phyloP scores from a whole-genome alignment of 1,284 basidiomycete genomes.

The Melampsora americana region DNA sequence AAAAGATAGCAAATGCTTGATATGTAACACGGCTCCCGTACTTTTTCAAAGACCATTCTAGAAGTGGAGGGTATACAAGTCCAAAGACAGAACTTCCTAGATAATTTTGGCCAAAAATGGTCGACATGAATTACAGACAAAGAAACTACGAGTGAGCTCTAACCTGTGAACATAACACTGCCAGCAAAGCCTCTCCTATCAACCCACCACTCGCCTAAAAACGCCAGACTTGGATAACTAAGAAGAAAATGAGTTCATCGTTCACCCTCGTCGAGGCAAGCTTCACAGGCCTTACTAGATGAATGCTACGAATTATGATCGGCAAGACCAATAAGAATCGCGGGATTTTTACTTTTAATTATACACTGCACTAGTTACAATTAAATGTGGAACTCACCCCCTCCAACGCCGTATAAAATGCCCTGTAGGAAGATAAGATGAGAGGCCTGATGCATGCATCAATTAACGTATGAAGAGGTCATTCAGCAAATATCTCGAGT shows the following conservation, averaged over 20 bases:
- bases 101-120: background rate
- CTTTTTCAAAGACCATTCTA: constrained; percentile 36
- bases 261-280: too few species aligned
- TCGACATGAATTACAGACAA: background rate
- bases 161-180: constrained; percentile 30
- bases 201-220: constrained; percentile 36
- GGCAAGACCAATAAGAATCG: background rate
- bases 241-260: background rate
- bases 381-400: background rate
- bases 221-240: constrained; percentile 25
- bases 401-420: constrained; percentile 20
- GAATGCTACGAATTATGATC: background rate
- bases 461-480: background rate
- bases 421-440: constrained; percentile 21
- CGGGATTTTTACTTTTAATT: background rate
- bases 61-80: constrained; percentile 15
- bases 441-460: background rate
- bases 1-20: constrained; percentile 14
- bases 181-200: constrained; percentile 21
- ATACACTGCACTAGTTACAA: constrained; percentile 22
- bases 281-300: background rate
- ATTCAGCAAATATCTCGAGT: background rate
- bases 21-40: constrained; percentile 19
- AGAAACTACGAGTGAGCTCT: background rate
- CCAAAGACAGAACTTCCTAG: constrained; percentile 32